These are phyloP conservation scores for Mortierella hygrophila DNA, from an alignment of 192 early-diverging fungal genomes.

Conservation along the genomic window DNA sequence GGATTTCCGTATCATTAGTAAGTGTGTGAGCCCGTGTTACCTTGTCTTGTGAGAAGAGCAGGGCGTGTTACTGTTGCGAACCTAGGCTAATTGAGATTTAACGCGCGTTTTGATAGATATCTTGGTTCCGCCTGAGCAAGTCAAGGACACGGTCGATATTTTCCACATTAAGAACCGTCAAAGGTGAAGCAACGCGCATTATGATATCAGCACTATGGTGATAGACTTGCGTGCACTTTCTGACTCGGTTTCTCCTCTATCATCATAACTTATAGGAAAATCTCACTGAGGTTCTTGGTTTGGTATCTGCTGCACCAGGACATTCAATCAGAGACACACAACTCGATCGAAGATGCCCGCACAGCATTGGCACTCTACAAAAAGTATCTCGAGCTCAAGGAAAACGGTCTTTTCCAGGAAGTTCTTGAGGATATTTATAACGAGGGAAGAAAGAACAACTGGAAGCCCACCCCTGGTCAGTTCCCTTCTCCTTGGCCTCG, in stretches of 20 bases:
- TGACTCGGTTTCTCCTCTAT: background rate
- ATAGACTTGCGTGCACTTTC: background rate
- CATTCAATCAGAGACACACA: slow-evolving; percentile 92
- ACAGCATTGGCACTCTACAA: slow-evolving; percentile 89
- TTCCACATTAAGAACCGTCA: slow-evolving; percentile 87
- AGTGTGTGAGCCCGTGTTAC: background rate
- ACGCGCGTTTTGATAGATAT: slow-evolving; percentile 71
- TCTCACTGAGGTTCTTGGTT: slow-evolving; percentile 91
- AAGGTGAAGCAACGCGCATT: slow-evolving; percentile 58
- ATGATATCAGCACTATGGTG: background rate
- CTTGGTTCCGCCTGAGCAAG: slow-evolving; percentile 83
- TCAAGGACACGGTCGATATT: slow-evolving; percentile 95
- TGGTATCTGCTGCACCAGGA: slow-evolving; percentile 88
- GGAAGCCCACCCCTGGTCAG: slow-evolving; percentile 61
- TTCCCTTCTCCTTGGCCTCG: slow-evolving; percentile 55
- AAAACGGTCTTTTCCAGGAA: slow-evolving; percentile 75
- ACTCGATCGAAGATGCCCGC: slow-evolving; percentile 93
- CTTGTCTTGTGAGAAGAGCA: background rate
- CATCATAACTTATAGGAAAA: slow-evolving; percentile 66
- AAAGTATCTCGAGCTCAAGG: slow-evolving; percentile 77
- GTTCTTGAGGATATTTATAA: slow-evolving; percentile 89
- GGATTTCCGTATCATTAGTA: slow-evolving; percentile 96
- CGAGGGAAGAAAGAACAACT: slow-evolving; percentile 72
- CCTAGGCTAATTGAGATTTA: background rate
- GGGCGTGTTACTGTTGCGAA: background rate